Base-by-base conservation (phyloP, 2,329 filamentous ascomycete species). In the Leptographium radiaticola region DNA sequence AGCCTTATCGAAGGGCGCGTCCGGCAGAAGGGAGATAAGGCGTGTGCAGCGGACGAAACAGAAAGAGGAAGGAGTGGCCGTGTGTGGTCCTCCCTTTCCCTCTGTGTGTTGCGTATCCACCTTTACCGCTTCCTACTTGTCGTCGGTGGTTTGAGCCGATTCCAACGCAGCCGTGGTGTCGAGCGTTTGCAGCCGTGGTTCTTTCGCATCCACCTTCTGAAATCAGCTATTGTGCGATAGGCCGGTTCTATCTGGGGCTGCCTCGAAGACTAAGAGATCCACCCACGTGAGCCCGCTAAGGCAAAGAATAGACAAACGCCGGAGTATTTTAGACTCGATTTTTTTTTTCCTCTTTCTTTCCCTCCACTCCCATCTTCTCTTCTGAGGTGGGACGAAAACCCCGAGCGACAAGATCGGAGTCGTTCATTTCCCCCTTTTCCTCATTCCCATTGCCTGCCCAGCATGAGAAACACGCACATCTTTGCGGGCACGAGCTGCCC, bases 401-500 rank as follows among this genome's bases (percentile, higher is more conserved):
- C 18, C 34, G 45, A 48, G 15, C 45, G 45, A 34, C 45, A 34
- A 33, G 16, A 34, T n/a, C 34, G 10, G 30, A 25, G 31, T 49
- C 33, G 33, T 49, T 34, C 46, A 49, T 34, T n/a, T 50, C 36
- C 20, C 33, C 47, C 33, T 30, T 34, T 16, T 2, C 48, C 20
- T 50, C 47, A 7, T n/a, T 18, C 47, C 39, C 47, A 11, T 20
- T 20, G 43, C 20, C 20, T 40, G 20, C 12, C 30, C 38, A 59
- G 30, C 42, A 61, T 62, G 59, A 57, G 59, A 63, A 81, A 81
- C 65, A 84, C 81, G 53, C 72, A 84, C 62, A 81, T 85, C 61
- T 85, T 85, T 65, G 75, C 80, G 63, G 81, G 81, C 71, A 80
- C 79, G 58, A 84, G 81, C 52, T 84, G 81, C 71, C 81, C 81